phyloP scores from a whole-genome alignment of 768 basidiomycete species.

The Boletus vermiculosoides region DNA sequence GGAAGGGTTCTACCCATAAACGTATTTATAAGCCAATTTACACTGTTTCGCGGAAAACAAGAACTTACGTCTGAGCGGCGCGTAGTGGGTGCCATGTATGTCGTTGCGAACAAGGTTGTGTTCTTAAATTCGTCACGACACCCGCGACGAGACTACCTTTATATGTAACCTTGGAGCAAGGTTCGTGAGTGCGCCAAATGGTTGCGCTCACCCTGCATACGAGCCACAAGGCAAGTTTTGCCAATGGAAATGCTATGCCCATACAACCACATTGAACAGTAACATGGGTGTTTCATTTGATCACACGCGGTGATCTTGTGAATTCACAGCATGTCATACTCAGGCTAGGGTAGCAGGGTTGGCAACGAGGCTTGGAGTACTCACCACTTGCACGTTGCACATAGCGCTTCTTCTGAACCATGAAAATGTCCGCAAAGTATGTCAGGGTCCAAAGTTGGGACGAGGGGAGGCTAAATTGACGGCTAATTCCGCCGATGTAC shows the following conservation, averaged over 20 bases:
- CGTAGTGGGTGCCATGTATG: slow-evolving; percentile 2
- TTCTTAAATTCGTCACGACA: neutral
- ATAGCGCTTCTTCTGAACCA: neutral
- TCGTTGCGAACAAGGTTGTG: neutral
- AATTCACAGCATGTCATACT: slow-evolving; percentile 6
- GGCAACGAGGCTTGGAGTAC: slow-evolving; percentile 13
- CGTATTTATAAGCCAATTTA: neutral
- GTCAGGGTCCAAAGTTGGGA: slow-evolving; percentile 1
- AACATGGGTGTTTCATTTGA: slow-evolving; percentile 5
- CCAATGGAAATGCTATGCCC: slow-evolving; percentile 5
- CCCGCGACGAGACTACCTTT: slow-evolving; percentile 1
- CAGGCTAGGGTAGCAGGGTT: neutral
- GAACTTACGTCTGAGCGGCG: slow-evolving; percentile 15
- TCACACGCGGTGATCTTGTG: slow-evolving; percentile 19
- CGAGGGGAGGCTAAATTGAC: neutral
- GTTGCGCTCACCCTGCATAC: slow-evolving; percentile 3
- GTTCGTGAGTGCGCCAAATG: neutral
- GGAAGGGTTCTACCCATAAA: slow-evolving; percentile 7
- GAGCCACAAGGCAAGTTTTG: neutral
- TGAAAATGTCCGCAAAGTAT: neutral
- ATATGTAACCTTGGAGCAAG: slow-evolving; percentile 9
- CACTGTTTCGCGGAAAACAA: neutral
- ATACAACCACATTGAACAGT: neutral
- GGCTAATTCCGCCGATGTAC: neutral
- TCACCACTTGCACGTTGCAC: slow-evolving; percentile 12